Evolutionary conservation across 2,329 filamentous ascomycete species (phyloP).

Genomic region (Cryphonectria carpinicola): DNA sequence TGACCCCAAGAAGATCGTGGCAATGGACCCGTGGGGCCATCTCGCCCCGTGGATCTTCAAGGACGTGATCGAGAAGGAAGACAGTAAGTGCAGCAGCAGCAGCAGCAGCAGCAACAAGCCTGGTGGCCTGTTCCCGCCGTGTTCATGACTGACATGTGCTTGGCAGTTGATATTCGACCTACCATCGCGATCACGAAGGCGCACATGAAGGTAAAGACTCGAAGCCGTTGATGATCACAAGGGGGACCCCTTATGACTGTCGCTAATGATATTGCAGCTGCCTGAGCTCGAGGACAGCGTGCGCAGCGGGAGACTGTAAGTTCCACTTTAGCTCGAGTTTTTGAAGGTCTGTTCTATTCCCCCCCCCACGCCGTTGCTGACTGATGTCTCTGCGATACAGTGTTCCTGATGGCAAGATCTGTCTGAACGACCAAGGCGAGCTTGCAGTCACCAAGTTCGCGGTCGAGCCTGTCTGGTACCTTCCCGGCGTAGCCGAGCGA

Average conservation of each 20-base stretch:
- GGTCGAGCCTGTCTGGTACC: slow-evolving; percentile 91
- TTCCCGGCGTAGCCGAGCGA: slow-evolving; percentile 84
- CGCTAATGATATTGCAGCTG: slow-evolving; percentile 49
- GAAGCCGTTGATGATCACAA: background rate
- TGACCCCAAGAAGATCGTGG: slow-evolving; percentile 91
- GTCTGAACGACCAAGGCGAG: slow-evolving; percentile 83
- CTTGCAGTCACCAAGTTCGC: slow-evolving; percentile 95
- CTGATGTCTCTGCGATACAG: slow-evolving; percentile 37
- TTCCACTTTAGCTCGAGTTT: slow-evolving; percentile 31
- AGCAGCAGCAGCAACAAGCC: background rate
- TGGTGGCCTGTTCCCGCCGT: slow-evolving; percentile 1
- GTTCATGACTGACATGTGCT: slow-evolving; percentile 20
- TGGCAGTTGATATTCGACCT: slow-evolving; percentile 76
- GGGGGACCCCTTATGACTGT: background rate
- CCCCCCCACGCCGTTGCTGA: background rate
- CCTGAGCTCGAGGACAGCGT: slow-evolving; percentile 93
- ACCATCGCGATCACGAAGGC: slow-evolving; percentile 92
- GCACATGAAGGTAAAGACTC: slow-evolving; percentile 73
- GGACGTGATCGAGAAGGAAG: slow-evolving; percentile 75
- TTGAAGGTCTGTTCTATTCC: background rate
- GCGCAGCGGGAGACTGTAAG: slow-evolving; percentile 71
- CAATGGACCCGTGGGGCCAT: slow-evolving; percentile 95
- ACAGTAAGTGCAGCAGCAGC: slow-evolving; percentile 48
- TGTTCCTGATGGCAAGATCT: slow-evolving; percentile 82
- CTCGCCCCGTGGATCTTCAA: slow-evolving; percentile 82